Conservation (phyloP, 2,329 filamentous ascomycete genomes). For the Calonectria pteridis region DNA sequence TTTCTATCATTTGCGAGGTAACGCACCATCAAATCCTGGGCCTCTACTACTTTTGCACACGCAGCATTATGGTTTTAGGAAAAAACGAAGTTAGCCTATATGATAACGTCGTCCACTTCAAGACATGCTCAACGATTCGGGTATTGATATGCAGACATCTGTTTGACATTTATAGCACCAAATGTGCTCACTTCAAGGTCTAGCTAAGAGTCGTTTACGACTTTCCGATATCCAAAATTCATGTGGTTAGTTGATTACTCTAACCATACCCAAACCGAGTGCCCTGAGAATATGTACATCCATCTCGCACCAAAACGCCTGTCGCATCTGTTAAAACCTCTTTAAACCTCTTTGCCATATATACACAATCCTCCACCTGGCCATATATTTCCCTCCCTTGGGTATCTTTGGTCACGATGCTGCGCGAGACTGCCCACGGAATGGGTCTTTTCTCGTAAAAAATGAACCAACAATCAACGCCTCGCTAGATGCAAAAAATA, state of each 20-base stretch:
- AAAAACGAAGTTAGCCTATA: not conserved
- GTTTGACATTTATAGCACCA: not conserved
- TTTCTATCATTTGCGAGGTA: too few species aligned
- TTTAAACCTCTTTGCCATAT: not conserved
- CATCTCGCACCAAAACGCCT: not conserved
- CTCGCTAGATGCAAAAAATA: conserved; percentile 47
- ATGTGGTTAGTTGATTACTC: not conserved
- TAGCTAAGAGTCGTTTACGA: not conserved
- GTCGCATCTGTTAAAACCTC: not conserved
- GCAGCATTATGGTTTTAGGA: not conserved
- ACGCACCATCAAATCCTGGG: not conserved
- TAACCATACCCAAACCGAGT: not conserved
- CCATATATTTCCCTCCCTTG: not conserved
- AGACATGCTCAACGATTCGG: not conserved
- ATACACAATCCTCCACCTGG: not conserved
- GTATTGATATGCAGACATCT: not conserved
- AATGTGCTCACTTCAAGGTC: not conserved
- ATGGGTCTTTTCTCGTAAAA: not conserved
- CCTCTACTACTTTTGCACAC: not conserved
- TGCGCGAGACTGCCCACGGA: not conserved
- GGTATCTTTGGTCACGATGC: conserved; percentile 21
- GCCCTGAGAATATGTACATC: not conserved
- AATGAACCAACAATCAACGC: conserved; percentile 35
- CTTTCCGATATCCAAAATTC: not conserved
- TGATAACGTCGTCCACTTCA: not conserved